Base-by-base conservation (phyloP, 73 alveolate genomes). In the Chromera velia region DNA sequence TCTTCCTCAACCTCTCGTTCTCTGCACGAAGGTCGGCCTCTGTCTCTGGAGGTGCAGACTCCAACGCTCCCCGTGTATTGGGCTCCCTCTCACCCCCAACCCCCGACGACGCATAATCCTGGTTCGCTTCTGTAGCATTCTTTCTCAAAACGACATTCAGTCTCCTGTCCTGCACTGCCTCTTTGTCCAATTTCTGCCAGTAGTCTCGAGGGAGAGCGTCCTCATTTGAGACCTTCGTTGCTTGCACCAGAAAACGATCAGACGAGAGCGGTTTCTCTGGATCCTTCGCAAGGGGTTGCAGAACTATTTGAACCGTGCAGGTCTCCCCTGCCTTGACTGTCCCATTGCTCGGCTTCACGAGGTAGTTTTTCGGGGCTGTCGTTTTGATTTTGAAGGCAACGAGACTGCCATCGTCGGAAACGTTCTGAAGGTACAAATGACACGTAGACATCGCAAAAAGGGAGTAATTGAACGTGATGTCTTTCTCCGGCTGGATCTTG, bases 301-400 rank as follows among this genome's bases (percentile, higher is more conserved):
- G 55, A 40, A 40, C 13, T 4, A 40, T 40, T 13, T 40, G 55
- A 40, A 40, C 13, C 55, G 4, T 13, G 22, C 13, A 13, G 4
- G 72, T 82, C 17, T 18, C 33, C 28, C 84, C 84, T 33, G 28
- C 72, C 32, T 82, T 78, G 29, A 87, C 22, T 34, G 81, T 55
- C 10, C 92, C 89, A 32, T 72, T 72, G 66, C 76, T 80, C 22
- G 92, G 92, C 81, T 81, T 80, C n/a, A 87, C 92, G 9, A 87
- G 87, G 66, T 87, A 87, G 49, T 81, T 73, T 18, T 75, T 66
- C 4, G 92, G 92, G 19, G 83, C 72, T 10, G 92, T 87, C 67
- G 92, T 87, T 70, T 87, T 87, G 40, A 87, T 80, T 46, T 87
- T 87, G 66, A 24, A 87, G 22, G 87, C 85, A 9, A 87, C 76